Percentiles rank a stretch among this genome's conserved stretches.
These are phyloP conservation scores for Fomitopsis betulina DNA, from an alignment of 1,284 basidiomycete genomes.

Conservation along the genomic window DNA sequence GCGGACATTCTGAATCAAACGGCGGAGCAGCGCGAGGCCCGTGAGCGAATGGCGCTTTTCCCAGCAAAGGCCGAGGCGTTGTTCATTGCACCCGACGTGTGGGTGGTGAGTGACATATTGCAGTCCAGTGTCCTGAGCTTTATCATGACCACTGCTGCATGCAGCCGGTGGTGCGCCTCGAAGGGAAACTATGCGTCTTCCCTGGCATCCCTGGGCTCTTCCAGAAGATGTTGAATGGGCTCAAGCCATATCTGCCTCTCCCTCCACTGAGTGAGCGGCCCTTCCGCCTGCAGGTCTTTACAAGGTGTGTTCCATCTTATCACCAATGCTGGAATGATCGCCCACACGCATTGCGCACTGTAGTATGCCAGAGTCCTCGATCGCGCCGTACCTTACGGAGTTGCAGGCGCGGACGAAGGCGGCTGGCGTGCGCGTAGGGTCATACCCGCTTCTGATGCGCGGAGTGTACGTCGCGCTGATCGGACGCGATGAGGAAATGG, in stretches of 20 bases:
- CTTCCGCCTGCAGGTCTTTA: conserved; percentile 74
- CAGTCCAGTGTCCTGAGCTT: not conserved
- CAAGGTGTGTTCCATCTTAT: conserved; percentile 45
- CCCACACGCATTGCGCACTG: not conserved
- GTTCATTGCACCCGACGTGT: conserved; percentile 70
- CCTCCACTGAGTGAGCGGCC: conserved; percentile 69
- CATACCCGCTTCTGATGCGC: conserved; percentile 64
- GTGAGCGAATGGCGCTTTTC: conserved; percentile 81
- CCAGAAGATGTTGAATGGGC: conserved; percentile 70
- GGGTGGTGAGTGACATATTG: conserved; percentile 64
- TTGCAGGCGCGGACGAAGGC: conserved; percentile 73
- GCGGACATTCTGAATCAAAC: conserved; percentile 55
- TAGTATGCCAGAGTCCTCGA: conserved; percentile 82
- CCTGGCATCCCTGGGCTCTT: conserved; percentile 90
- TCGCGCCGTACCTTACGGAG: conserved; percentile 82
- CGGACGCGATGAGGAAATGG: conserved; percentile 55
- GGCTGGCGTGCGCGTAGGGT: conserved; percentile 81
- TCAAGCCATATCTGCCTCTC: conserved; percentile 73
- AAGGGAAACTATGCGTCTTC: conserved; percentile 83
- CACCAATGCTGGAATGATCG: not conserved
- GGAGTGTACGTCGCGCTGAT: conserved; percentile 81
- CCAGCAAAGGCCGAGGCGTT: conserved; percentile 74
- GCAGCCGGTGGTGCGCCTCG: conserved; percentile 79
- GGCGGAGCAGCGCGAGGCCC: conserved; percentile 66
- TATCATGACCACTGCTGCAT: not conserved